Conservation (phyloP, 805 yeast species). For the Isabelozyma heimii region DNA sequence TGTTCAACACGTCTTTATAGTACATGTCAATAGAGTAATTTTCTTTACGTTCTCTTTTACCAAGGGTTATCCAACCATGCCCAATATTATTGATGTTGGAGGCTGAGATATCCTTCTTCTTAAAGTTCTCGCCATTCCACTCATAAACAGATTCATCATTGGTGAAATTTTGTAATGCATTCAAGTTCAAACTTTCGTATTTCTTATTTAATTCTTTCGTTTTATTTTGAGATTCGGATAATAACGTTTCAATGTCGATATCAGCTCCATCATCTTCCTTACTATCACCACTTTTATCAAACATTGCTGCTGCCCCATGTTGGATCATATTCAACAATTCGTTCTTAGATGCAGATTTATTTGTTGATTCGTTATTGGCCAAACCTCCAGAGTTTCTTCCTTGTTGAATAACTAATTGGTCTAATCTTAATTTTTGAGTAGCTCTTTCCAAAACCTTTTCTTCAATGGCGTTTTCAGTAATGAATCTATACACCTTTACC, state of each 20-base stretch:
- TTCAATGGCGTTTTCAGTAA: constrained; percentile 81
- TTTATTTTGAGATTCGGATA: constrained; percentile 59
- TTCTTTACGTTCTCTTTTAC: constrained; percentile 79
- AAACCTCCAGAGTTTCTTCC: constrained; percentile 46
- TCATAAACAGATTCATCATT: constrained; percentile 71
- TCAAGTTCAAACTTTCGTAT: constrained; percentile 67
- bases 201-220: constrained; percentile 61
- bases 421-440: constrained; percentile 72
- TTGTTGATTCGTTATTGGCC: constrained; percentile 26
- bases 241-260: constrained; percentile 58
- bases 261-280: constrained; percentile 28
- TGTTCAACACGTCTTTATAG: constrained; percentile 73
- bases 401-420: constrained; percentile 81
- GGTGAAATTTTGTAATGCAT: constrained; percentile 74
- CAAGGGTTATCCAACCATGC: constrained; percentile 77
- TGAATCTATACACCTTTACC: constrained; percentile 73
- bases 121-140: constrained; percentile 85
- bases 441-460: constrained; percentile 82
- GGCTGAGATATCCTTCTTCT: constrained; percentile 50
- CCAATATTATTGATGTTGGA: constrained; percentile 47
- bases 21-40: constrained; percentile 87
- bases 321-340: constrained; percentile 81
- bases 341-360: constrained; percentile 54
- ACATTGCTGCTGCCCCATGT: constrained; percentile 73
- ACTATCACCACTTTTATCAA: constrained; percentile 26